A percentile compares a stretch with the other conserved stretches of the same genome.
These are phyloP conservation scores for Starmerella ratchasimensis DNA, from an alignment of 805 yeast genomes.

Conservation along the genomic window DNA sequence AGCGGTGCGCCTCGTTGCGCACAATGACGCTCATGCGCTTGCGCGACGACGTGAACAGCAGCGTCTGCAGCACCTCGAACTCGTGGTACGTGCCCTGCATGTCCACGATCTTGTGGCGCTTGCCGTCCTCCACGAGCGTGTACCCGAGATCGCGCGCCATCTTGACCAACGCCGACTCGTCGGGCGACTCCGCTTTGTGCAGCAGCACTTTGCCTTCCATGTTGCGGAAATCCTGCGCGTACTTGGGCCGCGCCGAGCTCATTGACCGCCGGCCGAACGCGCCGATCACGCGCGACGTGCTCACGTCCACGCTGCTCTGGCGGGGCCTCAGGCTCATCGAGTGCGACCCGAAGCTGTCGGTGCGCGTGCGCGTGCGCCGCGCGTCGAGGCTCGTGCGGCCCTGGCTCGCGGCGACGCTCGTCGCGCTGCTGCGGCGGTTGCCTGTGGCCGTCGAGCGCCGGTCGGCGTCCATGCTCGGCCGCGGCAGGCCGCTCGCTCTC, in stretches of 20 bases:
- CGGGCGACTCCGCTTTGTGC: slow-evolving; percentile 72
- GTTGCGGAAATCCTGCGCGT: slow-evolving; percentile 16
- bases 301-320: not conserved
- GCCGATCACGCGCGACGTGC: not conserved
- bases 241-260: slow-evolving; percentile 11
- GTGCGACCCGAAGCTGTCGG: not conserved
- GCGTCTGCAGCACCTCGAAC: slow-evolving; percentile 39
- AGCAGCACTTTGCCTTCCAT: slow-evolving; percentile 29
- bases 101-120: slow-evolving; percentile 34
- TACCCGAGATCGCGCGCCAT: slow-evolving; percentile 64
- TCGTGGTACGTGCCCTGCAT: slow-evolving; percentile 34
- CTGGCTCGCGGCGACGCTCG: too few species aligned
- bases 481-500: too few species aligned
- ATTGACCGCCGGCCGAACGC: slow-evolving; percentile 1
- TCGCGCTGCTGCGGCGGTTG: too few species aligned
- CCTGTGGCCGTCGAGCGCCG: too few species aligned
- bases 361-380: not conserved
- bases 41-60: slow-evolving; percentile 57
- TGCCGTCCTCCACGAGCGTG: slow-evolving; percentile 41
- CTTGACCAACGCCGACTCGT: slow-evolving; percentile 67
- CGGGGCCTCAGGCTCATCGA: not conserved
- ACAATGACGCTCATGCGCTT: slow-evolving; percentile 68
- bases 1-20: slow-evolving; percentile 31
- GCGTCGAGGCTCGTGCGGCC: not conserved
- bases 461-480: too few species aligned